Base-by-base conservation (phyloP, 768 basidiomycete genomes). In the Naematelia aurantialba region DNA sequence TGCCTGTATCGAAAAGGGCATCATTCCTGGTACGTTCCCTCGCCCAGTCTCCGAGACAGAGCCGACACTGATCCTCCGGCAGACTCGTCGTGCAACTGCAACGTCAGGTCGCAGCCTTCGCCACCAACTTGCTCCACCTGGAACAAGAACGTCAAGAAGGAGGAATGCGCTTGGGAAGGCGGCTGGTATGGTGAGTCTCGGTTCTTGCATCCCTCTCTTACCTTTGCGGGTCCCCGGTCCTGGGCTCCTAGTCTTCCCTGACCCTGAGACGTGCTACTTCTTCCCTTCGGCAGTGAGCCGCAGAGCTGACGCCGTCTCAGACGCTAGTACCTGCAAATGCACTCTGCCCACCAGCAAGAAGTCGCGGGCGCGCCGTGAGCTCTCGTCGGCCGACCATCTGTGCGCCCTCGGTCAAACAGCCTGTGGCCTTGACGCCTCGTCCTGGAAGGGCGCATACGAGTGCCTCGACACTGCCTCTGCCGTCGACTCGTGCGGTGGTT, bases 401-500 rank as follows among this genome's bases (percentile, higher is more conserved):
- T 52, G 52, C 34, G 26, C 52, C 5, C 13, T 11, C 12, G 19
- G 24, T 5, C 52, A 14, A 17, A 52, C 24, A 24, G 52, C 52
- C 11, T 52, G 52, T 31, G 13, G 14, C 14, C 52, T 52, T 11
- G 52, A 34, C 52, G 26, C 24, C 24, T 5, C 46, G 8, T 52
- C 52, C 14, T 30, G 24, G 25, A 24, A 31, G 5, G 19, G 30
- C 17, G 27, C 52, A 12, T 52, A 52, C 52, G 52, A 52, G 24
- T 52, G 52, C 34, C 19, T 52, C 52, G 29, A 52, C 24, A 27
- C 25, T 30, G 24, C 52, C 4, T 29, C 52, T 5, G 30, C 52
- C 27, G 21, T 52, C 27, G 52, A 52, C 24, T 52, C 52, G 17
- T 52, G 52, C 34, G 52, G 52, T 31, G 52, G 52, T 31, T 52